phyloP scores from a whole-genome alignment of 1,284 basidiomycete species.

The Apiotrichum laibachii region DNA sequence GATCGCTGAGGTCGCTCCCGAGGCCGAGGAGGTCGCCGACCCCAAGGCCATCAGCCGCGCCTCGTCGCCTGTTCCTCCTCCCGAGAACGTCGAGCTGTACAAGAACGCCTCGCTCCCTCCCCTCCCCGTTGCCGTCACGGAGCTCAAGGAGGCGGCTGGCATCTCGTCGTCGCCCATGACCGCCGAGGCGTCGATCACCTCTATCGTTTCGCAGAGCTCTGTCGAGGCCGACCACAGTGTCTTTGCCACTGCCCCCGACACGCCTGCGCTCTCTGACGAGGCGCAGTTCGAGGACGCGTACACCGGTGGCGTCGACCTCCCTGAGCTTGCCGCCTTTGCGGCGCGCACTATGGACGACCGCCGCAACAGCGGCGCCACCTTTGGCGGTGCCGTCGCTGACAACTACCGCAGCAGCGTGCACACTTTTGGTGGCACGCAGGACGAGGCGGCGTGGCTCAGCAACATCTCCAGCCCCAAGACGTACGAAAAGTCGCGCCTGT shows the following conservation, averaged over 20 bases:
- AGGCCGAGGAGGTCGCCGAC: not conserved
- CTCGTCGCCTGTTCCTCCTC: conserved; percentile 1
- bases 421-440: conserved; percentile 6
- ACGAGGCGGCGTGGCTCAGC: conserved; percentile 8
- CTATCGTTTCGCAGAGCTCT: not conserved
- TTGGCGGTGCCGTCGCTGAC: not conserved
- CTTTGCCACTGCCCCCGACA: conserved; percentile 7
- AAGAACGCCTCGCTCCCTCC: conserved; percentile 13
- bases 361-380: not conserved
- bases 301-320: not conserved
- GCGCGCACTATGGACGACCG: not conserved
- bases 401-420: conserved; percentile 7
- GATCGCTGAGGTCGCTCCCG: not conserved
- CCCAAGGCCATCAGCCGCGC: conserved; percentile 1
- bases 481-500: conserved; percentile 2
- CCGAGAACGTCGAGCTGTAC: conserved; percentile 12
- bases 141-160: not conserved
- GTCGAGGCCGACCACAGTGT: not conserved
- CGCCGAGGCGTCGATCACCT: no score
- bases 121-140: not conserved
- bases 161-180: not conserved
- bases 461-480: not conserved
- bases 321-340: conserved; percentile 2
- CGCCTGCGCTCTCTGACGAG: not conserved
- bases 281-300: not conserved